These are phyloP conservation scores for Xylaria digitata DNA, from an alignment of 2,329 filamentous ascomycete species.

Conservation along the genomic window DNA sequence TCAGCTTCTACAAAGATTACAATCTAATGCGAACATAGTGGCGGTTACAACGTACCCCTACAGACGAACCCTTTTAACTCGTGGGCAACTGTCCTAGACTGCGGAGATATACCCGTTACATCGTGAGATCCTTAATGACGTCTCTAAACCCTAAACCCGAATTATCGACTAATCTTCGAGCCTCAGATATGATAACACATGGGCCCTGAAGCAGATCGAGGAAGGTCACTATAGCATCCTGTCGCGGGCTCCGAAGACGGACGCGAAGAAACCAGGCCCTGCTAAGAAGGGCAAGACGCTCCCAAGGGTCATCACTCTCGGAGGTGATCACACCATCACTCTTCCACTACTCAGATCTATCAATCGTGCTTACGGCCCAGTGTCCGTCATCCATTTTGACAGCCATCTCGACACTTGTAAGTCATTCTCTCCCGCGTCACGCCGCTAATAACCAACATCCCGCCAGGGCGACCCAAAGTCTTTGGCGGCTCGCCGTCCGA, in stretches of 20 bases:
- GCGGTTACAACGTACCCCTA: constrained; percentile 87
- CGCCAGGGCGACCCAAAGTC: constrained; percentile 82
- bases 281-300: constrained; percentile 80
- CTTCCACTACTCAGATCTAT: constrained; percentile 69
- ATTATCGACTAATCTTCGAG: constrained; percentile 12
- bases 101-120: constrained; percentile 85
- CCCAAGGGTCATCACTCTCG: constrained; percentile 82
- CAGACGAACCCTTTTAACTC: constrained; percentile 83
- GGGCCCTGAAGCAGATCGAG: constrained; percentile 85
- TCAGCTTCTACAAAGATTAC: constrained; percentile 47
- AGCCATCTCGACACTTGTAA: constrained; percentile 75
- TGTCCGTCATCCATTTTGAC: constrained; percentile 72
- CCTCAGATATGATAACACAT: constrained; percentile 80
- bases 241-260: constrained; percentile 75
- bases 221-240: constrained; percentile 83
- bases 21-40: constrained; percentile 61
- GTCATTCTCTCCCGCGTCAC: constrained; percentile 47
- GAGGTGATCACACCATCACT: constrained; percentile 72
- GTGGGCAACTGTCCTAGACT: constrained; percentile 84
- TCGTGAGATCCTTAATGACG: constrained; percentile 67
- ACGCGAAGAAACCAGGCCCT: constrained; percentile 73
- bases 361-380: constrained; percentile 69
- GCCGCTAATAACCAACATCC: neutral
- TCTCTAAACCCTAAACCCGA: neutral
- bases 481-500: constrained; percentile 85